Evolutionary conservation across 2,329 filamentous ascomycete genomes (phyloP), one percentile per base, ranked within the genome.

Genomic region (Lasiodiplodia citricola): DNA sequence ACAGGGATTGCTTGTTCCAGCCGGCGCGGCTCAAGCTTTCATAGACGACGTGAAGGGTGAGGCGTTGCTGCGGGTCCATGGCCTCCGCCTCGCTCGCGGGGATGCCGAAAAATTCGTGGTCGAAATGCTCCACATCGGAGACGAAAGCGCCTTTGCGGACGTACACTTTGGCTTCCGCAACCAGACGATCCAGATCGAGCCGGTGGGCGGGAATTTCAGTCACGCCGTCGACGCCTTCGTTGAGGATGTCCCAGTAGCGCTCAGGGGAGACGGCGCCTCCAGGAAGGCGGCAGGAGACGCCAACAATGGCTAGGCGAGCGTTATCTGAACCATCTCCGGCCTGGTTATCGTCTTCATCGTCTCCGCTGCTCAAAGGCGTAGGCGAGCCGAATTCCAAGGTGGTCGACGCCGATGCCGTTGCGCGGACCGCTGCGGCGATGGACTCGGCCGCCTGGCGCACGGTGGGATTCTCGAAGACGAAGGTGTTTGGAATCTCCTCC

Each of bases 211-310:
- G 47, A 7, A 51, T 51, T 18, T 51, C 47, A 8, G 18, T 51
- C 18, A 51, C 47, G 21, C 47, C 47, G 47, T 51, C 47, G 47
- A 51, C 47, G n/a, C 47, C 18, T 21, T 51, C 47, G 7, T 51
- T 51, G n/a, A 51, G 47, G 16, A 21, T 51, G 5, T 51, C 47
- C 47, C 47, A 51, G 18, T 51, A 51, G 47, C 47, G 4, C 72
- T 73, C 10, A 62, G 70, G 11, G 72, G 47, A 74, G 2, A 71
- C 73, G 3, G 68, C 70, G 7, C 72, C 73, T n/a, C 75, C 75
- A 2, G 76, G 72, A 18, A 76, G 70, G 14, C 76, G 72, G 57
- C 73, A 75, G 21, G 76, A 73, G 69, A 80, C 78, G 50, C 81
- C 81, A 68, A 83, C 75, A n/a, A 83, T 18, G 21, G 47, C 47